Conservation (phyloP, 495 filamentous ascomycete genomes). For the Letharia columbiana region DNA sequence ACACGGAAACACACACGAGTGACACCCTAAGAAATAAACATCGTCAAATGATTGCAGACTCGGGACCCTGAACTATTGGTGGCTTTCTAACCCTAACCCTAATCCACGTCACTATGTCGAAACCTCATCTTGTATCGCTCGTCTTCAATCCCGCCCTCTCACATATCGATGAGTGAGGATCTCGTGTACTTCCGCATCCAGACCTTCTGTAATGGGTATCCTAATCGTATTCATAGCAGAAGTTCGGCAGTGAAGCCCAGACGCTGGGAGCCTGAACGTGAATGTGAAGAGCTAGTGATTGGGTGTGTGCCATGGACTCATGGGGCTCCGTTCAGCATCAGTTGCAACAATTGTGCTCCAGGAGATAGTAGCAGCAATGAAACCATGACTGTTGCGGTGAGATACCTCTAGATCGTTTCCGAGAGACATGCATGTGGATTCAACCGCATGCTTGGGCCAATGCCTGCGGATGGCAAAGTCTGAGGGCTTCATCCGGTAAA, state of each 20-base stretch:
- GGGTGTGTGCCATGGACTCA: neutral
- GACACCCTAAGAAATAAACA: neutral
- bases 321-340: neutral
- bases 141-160: neutral
- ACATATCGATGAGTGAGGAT: neutral
- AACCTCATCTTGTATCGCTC: neutral
- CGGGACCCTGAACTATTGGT: neutral
- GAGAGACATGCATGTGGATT: neutral
- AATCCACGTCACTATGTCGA: neutral
- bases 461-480: neutral
- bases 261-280: neutral
- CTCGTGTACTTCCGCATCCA: neutral
- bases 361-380: neutral
- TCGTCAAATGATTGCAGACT: constrained; percentile 3
- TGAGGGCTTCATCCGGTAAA: neutral
- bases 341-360: neutral
- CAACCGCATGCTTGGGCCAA: neutral
- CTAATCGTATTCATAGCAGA: neutral
- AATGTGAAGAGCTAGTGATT: neutral
- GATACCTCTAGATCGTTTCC: neutral
- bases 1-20: constrained; percentile 9
- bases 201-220: neutral
- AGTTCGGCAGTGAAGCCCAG: neutral
- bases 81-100: neutral
- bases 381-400: neutral